These are phyloP conservation scores for Cicer yamashitae DNA, from an alignment of 306 rosid genomes.

Conservation along the genomic window DNA sequence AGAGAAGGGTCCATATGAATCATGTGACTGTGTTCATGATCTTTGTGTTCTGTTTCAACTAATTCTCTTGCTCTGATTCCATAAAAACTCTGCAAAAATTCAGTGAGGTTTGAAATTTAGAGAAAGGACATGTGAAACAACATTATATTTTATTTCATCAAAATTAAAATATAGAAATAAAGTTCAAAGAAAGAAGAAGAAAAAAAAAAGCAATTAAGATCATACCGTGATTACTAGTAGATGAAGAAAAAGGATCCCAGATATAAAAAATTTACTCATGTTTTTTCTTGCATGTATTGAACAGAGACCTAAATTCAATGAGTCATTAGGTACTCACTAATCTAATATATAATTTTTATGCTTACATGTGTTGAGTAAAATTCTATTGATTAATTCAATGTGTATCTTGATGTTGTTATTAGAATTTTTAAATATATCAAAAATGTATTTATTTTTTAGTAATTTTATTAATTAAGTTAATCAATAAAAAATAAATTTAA, in stretches of 20 bases:
- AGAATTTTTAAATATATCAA: too few relatives aligned
- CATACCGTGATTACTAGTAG: slow-evolving; percentile 33
- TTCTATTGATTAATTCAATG: too few relatives aligned
- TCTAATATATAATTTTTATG: neutral
- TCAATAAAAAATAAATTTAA: too few relatives aligned
- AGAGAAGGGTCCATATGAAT: slow-evolving; percentile 53
- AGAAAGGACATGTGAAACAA: neutral
- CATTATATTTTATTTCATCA: neutral
- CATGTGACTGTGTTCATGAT: slow-evolving; percentile 6
- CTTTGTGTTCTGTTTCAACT: neutral
- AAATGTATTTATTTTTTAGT: too few relatives aligned
- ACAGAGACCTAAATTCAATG: neutral
- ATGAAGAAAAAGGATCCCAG: slow-evolving; percentile 25
- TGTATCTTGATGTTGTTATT: too few relatives aligned
- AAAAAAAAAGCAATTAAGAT: neutral
- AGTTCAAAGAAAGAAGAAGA: neutral
- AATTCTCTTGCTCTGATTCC: slow-evolving; percentile 46
- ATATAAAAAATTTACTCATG: neutral
- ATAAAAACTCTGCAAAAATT: slow-evolving; percentile 45
- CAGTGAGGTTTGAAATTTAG: neutral
- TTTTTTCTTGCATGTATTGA: slow-evolving; percentile 2
- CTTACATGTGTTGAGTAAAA: too few relatives aligned
- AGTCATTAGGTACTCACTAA: too few relatives aligned
- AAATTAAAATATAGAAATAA: neutral
- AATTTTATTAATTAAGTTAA: too few relatives aligned